Evolutionary conservation across 352 stramenopile genomes (phyloP).

Genomic region (Phytophthora litchii): DNA sequence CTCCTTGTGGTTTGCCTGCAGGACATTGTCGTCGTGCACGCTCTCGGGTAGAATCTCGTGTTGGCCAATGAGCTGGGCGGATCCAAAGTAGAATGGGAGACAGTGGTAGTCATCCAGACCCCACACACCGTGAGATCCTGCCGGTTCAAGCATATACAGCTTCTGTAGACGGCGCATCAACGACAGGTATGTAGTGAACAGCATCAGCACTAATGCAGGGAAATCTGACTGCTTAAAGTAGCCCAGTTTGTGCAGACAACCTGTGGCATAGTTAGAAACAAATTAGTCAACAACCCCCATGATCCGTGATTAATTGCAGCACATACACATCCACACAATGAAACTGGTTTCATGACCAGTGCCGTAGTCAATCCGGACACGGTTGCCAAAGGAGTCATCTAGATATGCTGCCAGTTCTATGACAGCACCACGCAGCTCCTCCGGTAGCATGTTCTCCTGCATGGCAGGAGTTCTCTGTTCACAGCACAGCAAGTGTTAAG

Average conservation of each 20-base stretch:
- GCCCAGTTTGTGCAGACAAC: constrained; percentile 89
- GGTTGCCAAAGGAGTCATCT: constrained; percentile 96
- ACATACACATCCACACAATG: constrained; percentile 93
- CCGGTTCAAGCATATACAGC: constrained; percentile 98
- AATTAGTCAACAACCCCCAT: background rate
- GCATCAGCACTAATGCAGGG: constrained; percentile 84
- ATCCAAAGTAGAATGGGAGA: constrained; percentile 98
- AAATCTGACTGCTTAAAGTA: constrained; percentile 89
- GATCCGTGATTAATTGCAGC: background rate
- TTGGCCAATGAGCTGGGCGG: constrained; percentile 93
- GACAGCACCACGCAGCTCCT: constrained; percentile 66
- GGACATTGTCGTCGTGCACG: constrained; percentile 76
- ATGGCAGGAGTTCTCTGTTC: constrained; percentile 53
- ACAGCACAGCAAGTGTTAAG: constrained; percentile 10
- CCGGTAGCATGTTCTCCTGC: constrained; percentile 68
- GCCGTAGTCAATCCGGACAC: constrained; percentile 97
- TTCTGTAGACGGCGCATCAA: constrained; percentile 95
- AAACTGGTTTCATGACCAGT: constrained; percentile 99
- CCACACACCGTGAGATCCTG: constrained; percentile 99
- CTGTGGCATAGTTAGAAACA: constrained; percentile 35
- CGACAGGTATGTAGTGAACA: constrained; percentile 95
- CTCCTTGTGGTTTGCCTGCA: constrained; percentile 66
- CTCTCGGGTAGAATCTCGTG: constrained; percentile 68
- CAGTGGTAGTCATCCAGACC: constrained; percentile 99
- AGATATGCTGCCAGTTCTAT: constrained; percentile 96